Evolutionary conservation across 495 filamentous ascomycete species (phyloP).

Genomic region (Penicillium longicatenatum): DNA sequence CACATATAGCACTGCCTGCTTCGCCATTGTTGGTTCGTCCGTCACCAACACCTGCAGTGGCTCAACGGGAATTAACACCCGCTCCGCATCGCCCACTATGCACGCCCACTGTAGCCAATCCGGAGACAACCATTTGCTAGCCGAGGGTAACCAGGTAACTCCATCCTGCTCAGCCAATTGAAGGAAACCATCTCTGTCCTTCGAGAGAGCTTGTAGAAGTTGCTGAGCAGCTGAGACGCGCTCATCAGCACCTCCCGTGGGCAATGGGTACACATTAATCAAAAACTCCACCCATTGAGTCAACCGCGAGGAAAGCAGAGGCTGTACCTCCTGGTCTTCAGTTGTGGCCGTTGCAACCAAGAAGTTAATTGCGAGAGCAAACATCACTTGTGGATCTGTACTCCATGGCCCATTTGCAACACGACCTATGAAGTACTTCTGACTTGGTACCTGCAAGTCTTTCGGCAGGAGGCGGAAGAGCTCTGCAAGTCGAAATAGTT

Average conservation of each 20-base stretch:
- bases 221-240: background rate
- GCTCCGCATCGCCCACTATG: constrained; percentile 41
- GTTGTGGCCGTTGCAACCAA: constrained; percentile 25
- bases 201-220: background rate
- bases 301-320: constrained; percentile 32
- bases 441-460: constrained; percentile 30
- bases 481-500: constrained; percentile 40
- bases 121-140: constrained; percentile 42
- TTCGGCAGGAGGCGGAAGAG: constrained; percentile 35
- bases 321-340: constrained; percentile 8
- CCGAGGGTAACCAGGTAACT: constrained; percentile 24
- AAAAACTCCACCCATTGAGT: constrained; percentile 41
- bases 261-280: constrained; percentile 35
- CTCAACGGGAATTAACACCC: constrained; percentile 41
- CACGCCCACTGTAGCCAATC: constrained; percentile 48
- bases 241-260: constrained; percentile 22
- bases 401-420: constrained; percentile 2
- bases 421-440: constrained; percentile 18
- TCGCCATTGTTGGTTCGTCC: constrained; percentile 32
- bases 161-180: constrained; percentile 12
- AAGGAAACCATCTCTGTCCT: background rate
- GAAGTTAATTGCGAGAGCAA: constrained; percentile 24
- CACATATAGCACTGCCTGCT: constrained; percentile 44
- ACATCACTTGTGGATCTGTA: constrained; percentile 23
- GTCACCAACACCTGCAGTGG: constrained; percentile 34